These are phyloP conservation scores for Psidium friedrichsthalianum DNA, from an alignment of 345 rosid species.

Conservation along the genomic window DNA sequence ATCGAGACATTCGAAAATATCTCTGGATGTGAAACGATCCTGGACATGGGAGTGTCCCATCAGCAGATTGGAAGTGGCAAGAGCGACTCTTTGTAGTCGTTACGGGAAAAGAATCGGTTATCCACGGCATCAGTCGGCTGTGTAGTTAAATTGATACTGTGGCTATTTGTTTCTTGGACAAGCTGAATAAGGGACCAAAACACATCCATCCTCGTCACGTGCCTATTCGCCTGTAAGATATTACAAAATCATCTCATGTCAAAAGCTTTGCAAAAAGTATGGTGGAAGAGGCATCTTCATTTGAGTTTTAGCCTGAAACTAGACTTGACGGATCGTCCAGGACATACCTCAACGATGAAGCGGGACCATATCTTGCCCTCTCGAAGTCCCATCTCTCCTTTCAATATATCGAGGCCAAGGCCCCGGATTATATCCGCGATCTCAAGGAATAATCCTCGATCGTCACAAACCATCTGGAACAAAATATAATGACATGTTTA, in stretches of 20 bases:
- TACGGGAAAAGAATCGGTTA: constrained; percentile 12
- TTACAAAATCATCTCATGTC: not conserved
- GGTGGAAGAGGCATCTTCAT: not conserved
- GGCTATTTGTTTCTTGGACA: constrained; percentile 29
- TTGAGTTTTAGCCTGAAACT: not conserved
- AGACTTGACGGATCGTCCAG: not conserved
- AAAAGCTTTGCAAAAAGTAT: not conserved
- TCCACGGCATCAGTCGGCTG: constrained; percentile 13
- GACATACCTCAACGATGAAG: constrained; percentile 65
- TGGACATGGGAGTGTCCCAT: constrained; percentile 13
- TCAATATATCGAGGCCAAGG: constrained; percentile 62
- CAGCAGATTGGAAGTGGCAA: constrained; percentile 12
- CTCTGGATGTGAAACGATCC: not conserved
- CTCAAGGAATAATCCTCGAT: constrained; percentile 69
- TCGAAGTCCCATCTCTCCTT: constrained; percentile 69
- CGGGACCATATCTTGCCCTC: constrained; percentile 65
- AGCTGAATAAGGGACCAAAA: constrained; percentile 77
- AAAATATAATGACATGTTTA: not conserved
- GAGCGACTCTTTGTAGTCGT: constrained; percentile 17
- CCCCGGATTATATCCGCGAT: constrained; percentile 63
- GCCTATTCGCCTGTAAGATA: constrained; percentile 41
- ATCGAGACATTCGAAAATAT: not conserved
- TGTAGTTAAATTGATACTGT: constrained; percentile 14
- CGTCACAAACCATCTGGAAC: constrained; percentile 79
- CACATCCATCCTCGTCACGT: constrained; percentile 58